Evolutionary conservation across 2,329 filamentous ascomycete genomes (phyloP).

Genomic region (Pyricularia sp.): DNA sequence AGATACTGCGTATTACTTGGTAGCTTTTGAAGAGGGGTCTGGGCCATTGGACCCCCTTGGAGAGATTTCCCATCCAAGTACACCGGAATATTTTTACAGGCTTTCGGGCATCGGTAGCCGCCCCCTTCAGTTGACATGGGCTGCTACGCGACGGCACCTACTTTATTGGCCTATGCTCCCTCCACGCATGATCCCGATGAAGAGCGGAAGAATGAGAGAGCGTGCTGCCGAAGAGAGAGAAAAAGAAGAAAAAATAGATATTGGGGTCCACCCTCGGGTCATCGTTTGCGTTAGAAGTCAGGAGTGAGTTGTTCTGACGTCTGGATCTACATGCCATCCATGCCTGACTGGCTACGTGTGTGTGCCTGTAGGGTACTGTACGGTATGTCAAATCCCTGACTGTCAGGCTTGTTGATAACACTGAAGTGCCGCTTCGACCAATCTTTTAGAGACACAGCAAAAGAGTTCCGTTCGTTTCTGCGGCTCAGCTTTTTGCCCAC

Average conservation of each 20-base stretch:
- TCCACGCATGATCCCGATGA: not conserved
- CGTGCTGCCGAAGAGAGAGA: not conserved
- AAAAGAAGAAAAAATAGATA: too few species aligned
- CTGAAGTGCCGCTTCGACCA: not conserved
- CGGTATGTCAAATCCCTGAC: too few species aligned
- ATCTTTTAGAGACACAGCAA: not conserved
- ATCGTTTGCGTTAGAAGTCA: not conserved
- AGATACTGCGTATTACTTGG: too few species aligned
- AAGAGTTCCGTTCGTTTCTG: not conserved
- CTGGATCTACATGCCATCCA: not conserved
- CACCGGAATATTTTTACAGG: not conserved
- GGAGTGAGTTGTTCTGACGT: not conserved
- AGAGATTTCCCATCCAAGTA: not conserved
- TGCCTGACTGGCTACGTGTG: too few species aligned
- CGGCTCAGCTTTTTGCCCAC: not conserved
- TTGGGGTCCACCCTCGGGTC: not conserved
- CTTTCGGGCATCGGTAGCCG: not conserved
- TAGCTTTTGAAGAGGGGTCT: not conserved
- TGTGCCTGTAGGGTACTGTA: too few species aligned
- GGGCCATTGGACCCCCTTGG: not conserved
- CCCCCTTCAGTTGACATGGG: not conserved
- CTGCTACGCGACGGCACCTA: not conserved
- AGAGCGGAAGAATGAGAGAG: not conserved
- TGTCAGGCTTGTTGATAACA: not conserved
- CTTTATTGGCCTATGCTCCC: not conserved